Evolutionary conservation across 2,329 filamentous ascomycete genomes (phyloP).

Genomic region (Penicillium polonicum): DNA sequence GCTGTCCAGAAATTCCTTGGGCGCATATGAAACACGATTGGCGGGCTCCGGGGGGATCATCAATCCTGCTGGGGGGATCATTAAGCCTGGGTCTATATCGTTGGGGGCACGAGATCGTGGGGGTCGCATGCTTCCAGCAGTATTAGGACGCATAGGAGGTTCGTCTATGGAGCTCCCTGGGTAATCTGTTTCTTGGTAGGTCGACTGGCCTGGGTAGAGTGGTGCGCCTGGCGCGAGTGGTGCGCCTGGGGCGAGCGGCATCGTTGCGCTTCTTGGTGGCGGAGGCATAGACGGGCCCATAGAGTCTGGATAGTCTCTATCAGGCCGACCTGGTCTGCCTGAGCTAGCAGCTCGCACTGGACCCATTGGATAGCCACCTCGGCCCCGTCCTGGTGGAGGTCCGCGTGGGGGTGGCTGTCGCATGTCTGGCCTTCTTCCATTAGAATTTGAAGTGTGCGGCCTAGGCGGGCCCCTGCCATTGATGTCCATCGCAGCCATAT

Average conservation of each 20-base stretch:
- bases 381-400: slow-evolving; percentile 23
- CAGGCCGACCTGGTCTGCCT: slow-evolving; percentile 23
- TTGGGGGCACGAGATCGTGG: slow-evolving; percentile 25
- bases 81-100: slow-evolving; percentile 23
- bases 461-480: slow-evolving; percentile 33
- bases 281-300: slow-evolving; percentile 30
- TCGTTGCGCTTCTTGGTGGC: slow-evolving; percentile 39
- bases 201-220: slow-evolving; percentile 36
- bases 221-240: slow-evolving; percentile 14
- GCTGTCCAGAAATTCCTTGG: slow-evolving; percentile 49
- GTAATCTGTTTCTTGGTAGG: slow-evolving; percentile 33
- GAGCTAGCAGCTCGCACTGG: slow-evolving; percentile 31
- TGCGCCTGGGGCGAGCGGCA: slow-evolving; percentile 27
- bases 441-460: slow-evolving; percentile 42
- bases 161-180: slow-evolving; percentile 15
- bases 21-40: slow-evolving; percentile 26
- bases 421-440: slow-evolving; percentile 33
- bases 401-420: slow-evolving; percentile 27
- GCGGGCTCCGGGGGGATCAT: slow-evolving; percentile 23
- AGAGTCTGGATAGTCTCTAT: slow-evolving; percentile 30
- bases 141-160: slow-evolving; percentile 28
- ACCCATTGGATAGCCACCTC: slow-evolving; percentile 24
- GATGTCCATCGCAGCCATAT: slow-evolving; percentile 42
- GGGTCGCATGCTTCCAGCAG: slow-evolving; percentile 26
- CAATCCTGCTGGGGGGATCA: slow-evolving; percentile 13